phyloP scores from a whole-genome alignment of 306 rosid genomes.

The Argentina anserina region DNA sequence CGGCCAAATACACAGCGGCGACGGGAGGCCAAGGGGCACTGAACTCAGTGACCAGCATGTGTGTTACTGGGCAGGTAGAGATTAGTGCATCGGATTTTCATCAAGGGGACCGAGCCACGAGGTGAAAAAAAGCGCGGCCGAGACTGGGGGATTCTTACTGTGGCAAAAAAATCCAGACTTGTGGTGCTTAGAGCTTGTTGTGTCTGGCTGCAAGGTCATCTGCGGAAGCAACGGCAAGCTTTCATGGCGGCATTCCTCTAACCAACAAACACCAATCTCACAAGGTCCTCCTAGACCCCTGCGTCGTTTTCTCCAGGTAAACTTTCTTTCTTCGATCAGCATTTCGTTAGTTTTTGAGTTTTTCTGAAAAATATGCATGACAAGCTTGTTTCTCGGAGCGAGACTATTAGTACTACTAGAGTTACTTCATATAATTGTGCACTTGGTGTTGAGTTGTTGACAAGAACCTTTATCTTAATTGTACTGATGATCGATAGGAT shows the following conservation, averaged over 20 bases:
- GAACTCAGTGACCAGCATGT: conserved; percentile 76
- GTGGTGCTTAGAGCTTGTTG: conserved; percentile 74
- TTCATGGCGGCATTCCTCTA: conserved; percentile 90
- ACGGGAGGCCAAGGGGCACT: conserved; percentile 89
- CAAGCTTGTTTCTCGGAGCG: not conserved
- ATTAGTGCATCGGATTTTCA: conserved; percentile 80
- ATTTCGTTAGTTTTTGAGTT: not conserved
- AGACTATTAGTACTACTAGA: not conserved
- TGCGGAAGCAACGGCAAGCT: conserved; percentile 84
- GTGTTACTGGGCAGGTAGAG: conserved; percentile 74
- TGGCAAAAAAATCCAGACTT: conserved; percentile 93
- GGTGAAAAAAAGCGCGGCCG: conserved; percentile 61
- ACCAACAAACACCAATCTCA: conserved; percentile 59
- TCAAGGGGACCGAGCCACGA: conserved; percentile 41
- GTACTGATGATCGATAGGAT: too few relatives aligned
- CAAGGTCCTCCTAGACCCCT: conserved; percentile 83
- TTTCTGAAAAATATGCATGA: not conserved
- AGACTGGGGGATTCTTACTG: conserved; percentile 72
- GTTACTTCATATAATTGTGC: too few relatives aligned
- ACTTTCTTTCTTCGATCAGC: not conserved
- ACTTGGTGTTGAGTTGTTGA: too few relatives aligned
- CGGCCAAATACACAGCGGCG: conserved; percentile 87
- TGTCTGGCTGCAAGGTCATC: conserved; percentile 73
- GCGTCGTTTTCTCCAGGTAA: conserved; percentile 89
- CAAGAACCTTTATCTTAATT: too few relatives aligned